A percentile compares a stretch with the other conserved stretches of the same genome.
Evolutionary conservation across 257 asterid genomes (phyloP).

Genomic region (Pogostemon cablin): DNA sequence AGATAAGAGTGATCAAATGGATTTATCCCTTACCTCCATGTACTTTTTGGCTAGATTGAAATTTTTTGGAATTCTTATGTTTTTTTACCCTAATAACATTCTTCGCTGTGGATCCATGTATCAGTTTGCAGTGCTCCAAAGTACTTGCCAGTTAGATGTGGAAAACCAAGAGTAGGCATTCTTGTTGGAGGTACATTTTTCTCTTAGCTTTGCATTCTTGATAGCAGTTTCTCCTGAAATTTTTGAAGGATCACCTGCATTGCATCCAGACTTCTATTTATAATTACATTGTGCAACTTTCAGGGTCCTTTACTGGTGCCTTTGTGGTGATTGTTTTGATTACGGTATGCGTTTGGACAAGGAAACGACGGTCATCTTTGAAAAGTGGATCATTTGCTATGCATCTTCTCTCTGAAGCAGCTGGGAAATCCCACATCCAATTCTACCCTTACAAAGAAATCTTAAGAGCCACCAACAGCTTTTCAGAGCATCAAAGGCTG

Average conservation of each 20-base stretch:
- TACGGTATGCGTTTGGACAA: conserved; percentile 44
- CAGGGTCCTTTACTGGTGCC: conserved; percentile 62
- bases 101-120: conserved; percentile 26
- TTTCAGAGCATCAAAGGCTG: conserved; percentile 56
- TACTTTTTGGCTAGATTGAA: not conserved
- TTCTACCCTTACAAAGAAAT: conserved; percentile 63
- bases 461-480: conserved; percentile 64
- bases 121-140: conserved; percentile 48
- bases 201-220: conserved; percentile 17
- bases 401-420: conserved; percentile 65
- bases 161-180: conserved; percentile 46
- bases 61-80: not conserved
- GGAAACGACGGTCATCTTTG: conserved; percentile 43
- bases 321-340: conserved; percentile 37
- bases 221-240: not conserved
- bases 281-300: not conserved
- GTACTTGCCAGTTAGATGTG: conserved; percentile 44
- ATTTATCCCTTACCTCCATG: no score
- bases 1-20: no score
- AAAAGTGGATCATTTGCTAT: conserved; percentile 46
- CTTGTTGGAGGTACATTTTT: conserved; percentile 58
- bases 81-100: conserved; percentile 11
- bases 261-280: not conserved
- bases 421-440: conserved; percentile 55
- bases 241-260: not conserved